Conservation (phyloP, 805 yeast genomes). For the Maudiozyma serrabonitensis region DNA sequence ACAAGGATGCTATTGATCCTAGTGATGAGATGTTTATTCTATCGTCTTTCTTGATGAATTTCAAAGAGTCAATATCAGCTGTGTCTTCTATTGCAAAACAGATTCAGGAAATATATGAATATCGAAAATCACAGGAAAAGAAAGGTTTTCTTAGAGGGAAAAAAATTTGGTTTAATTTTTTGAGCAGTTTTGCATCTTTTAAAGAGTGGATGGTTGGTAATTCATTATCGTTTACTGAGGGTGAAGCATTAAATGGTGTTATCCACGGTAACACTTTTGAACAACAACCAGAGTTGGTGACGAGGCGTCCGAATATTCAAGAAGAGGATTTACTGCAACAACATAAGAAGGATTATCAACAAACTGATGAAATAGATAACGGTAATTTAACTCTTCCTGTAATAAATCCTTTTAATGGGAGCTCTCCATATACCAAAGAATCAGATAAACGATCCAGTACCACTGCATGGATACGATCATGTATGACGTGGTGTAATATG, state of each 20-base stretch:
- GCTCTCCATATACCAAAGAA: no score
- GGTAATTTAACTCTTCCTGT: not conserved
- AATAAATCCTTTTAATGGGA: not conserved
- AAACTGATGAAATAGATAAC: not conserved
- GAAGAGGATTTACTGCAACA: constrained; percentile 24
- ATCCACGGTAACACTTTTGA: constrained; percentile 1
- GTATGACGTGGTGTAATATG: constrained; percentile 8
- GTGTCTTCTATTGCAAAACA: constrained; percentile 28
- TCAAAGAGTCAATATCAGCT: constrained; percentile 32
- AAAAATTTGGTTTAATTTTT: constrained; percentile 35
- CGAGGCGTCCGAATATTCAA: constrained; percentile 19
- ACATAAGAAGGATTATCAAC: constrained; percentile 2
- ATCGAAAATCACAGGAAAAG: constrained; percentile 25
- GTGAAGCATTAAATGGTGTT: constrained; percentile 30
- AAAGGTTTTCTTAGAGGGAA: constrained; percentile 32
- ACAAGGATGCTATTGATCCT: constrained; percentile 31
- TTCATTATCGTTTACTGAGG: constrained; percentile 23
- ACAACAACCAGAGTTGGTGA: constrained; percentile 5
- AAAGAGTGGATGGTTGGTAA: constrained; percentile 30
- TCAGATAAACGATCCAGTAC: not conserved
- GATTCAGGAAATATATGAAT: constrained; percentile 23
- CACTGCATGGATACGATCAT: not conserved
- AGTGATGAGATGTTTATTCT: constrained; percentile 41
- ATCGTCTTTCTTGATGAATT: constrained; percentile 41
- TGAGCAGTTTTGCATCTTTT: constrained; percentile 28